These are phyloP conservation scores for Hymenotorrendiella dingleyae DNA, from an alignment of 2,329 filamentous ascomycete genomes.

Conservation along the genomic window DNA sequence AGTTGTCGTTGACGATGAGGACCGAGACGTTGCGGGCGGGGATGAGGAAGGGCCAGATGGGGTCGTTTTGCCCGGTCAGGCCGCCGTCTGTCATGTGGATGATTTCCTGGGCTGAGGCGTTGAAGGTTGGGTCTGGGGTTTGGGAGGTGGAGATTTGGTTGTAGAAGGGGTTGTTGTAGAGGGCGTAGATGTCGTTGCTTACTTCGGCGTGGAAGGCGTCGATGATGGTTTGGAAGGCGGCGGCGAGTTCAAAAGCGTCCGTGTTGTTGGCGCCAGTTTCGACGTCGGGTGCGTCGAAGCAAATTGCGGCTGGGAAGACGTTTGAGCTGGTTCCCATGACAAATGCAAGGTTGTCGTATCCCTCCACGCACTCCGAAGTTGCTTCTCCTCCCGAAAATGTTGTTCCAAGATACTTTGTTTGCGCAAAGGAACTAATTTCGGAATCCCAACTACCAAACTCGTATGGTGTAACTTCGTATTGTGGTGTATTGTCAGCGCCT, in stretches of 20 bases:
- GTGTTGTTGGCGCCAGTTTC: conserved; percentile 13
- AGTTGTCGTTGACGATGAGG: conserved; percentile 59
- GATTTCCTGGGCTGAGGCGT: conserved; percentile 31
- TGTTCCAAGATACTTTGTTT: conserved; percentile 54
- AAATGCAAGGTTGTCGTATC: conserved; percentile 44
- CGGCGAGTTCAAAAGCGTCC: conserved; percentile 15
- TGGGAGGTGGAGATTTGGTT: conserved; percentile 34
- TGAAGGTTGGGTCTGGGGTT: conserved; percentile 33
- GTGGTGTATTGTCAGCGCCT: conserved; percentile 45
- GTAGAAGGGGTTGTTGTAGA: conserved; percentile 58
- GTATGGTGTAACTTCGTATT: conserved; percentile 61
- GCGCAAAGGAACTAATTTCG: conserved; percentile 53
- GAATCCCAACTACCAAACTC: conserved; percentile 61
- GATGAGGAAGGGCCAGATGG: conserved; percentile 43
- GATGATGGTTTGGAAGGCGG: conserved; percentile 29
- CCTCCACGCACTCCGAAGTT: conserved; percentile 35
- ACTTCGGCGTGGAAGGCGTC: conserved; percentile 25
- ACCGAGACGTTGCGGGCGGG: conserved; percentile 50
- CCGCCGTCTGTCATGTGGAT: conserved; percentile 43
- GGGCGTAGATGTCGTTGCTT: conserved; percentile 32
- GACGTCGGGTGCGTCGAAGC: conserved; percentile 8
- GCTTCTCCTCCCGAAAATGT: conserved; percentile 46
- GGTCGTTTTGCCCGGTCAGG: conserved; percentile 38
- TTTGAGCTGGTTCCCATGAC: conserved; percentile 39
- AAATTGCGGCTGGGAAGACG: conserved; percentile 34